Evolutionary conservation across 768 basidiomycete species (phyloP).

Genomic region (Boletus reticuloceps): DNA sequence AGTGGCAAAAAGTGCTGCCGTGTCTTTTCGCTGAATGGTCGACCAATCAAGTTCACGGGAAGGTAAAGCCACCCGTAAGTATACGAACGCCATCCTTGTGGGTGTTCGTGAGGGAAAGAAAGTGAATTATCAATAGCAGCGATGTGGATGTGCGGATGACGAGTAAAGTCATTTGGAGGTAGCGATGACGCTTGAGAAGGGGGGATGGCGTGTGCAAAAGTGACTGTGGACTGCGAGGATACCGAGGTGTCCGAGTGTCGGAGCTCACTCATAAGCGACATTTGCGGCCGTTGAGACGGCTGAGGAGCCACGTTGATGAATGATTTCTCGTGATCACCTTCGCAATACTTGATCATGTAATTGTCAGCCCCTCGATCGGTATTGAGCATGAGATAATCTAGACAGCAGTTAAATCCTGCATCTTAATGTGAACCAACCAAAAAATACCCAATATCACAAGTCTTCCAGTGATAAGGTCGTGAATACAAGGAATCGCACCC

Average conservation of each 20-base stretch:
- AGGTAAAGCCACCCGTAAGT: slow-evolving; percentile 89
- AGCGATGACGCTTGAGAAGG: slow-evolving; percentile 37
- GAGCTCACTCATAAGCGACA: slow-evolving; percentile 74
- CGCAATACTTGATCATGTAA: slow-evolving; percentile 92
- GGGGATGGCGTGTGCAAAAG: slow-evolving; percentile 39
- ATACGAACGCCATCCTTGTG: slow-evolving; percentile 74
- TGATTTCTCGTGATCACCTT: slow-evolving; percentile 73
- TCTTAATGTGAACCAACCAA: neutral
- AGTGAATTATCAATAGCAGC: slow-evolving; percentile 94
- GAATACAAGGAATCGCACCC: slow-evolving; percentile 4
- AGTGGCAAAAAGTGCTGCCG: slow-evolving; percentile 79
- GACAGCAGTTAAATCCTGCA: neutral
- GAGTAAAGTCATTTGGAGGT: slow-evolving; percentile 42
- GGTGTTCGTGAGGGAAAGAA: slow-evolving; percentile 90
- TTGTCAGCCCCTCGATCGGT: slow-evolving; percentile 86
- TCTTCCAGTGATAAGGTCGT: slow-evolving; percentile 36
- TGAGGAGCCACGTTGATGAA: slow-evolving; percentile 79
- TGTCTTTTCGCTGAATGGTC: slow-evolving; percentile 82
- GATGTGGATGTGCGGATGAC: slow-evolving; percentile 81
- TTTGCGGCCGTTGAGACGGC: slow-evolving; percentile 59
- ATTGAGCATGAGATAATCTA: slow-evolving; percentile 91
- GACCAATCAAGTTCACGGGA: slow-evolving; percentile 80
- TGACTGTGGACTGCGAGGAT: slow-evolving; percentile 38
- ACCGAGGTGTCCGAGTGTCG: slow-evolving; percentile 43
- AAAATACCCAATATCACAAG: slow-evolving; percentile 74